Conservation (phyloP, 495 filamentous ascomycete species). For the Acidomyces sp. region DNA sequence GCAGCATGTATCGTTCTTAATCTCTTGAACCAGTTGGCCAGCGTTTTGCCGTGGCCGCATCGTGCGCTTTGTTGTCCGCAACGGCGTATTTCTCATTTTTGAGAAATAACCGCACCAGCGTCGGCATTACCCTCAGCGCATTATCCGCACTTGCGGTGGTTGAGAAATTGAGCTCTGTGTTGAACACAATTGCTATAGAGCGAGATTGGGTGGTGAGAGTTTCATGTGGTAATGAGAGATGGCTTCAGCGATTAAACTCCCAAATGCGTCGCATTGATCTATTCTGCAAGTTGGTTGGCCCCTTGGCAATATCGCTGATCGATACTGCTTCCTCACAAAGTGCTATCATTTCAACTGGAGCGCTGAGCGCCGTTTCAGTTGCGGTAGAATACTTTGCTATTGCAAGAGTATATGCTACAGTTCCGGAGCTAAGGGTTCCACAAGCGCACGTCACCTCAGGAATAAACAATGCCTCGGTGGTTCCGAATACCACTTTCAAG, state of each 20-base stretch:
- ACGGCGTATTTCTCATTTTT: background rate
- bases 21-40: constrained; percentile 6
- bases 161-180: constrained; percentile 41
- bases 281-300: constrained; percentile 55
- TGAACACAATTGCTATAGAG: constrained; percentile 52
- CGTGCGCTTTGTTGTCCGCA: constrained; percentile 15
- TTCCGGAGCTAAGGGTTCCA: background rate
- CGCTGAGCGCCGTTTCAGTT: constrained; percentile 33
- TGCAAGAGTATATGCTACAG: constrained; percentile 29
- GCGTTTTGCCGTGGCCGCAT: constrained; percentile 13
- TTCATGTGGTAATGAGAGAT: constrained; percentile 27
- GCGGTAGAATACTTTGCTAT: constrained; percentile 47
- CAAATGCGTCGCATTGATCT: constrained; percentile 61
- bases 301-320: constrained; percentile 28
- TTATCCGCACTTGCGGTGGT: constrained; percentile 41
- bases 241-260: constrained; percentile 34
- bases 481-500: too few relatives aligned
- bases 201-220: constrained; percentile 48
- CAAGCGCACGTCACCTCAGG: too few relatives aligned
- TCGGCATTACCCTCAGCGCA: constrained; percentile 17
- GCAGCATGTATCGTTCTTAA: constrained; percentile 1
- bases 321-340: constrained; percentile 25
- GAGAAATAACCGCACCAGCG: background rate
- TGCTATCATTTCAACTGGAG: constrained; percentile 29
- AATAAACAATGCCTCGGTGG: background rate